phyloP scores from a whole-genome alignment of 495 filamentous ascomycete genomes.

The Lichenothelia convexa region DNA sequence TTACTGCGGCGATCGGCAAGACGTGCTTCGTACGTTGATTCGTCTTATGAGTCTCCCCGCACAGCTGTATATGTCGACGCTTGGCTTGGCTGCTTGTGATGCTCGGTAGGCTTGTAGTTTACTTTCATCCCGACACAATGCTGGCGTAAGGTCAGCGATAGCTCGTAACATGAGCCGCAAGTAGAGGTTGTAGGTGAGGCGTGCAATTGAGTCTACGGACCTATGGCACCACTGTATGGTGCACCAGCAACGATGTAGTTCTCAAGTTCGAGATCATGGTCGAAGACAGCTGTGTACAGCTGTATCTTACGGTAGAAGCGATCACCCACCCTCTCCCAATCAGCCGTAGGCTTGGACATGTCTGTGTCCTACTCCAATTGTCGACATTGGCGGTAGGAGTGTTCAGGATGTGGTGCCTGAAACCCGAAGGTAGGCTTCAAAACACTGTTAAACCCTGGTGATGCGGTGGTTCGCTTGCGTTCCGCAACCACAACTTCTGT shows the following conservation, averaged over 20 bases:
- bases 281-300: conserved; percentile 81
- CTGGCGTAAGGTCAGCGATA: conserved; percentile 26
- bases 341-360: conserved; percentile 55
- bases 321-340: conserved; percentile 84
- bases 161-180: too few relatives aligned
- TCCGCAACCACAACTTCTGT: too few relatives aligned
- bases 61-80: conserved; percentile 87
- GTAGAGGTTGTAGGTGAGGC: neutral
- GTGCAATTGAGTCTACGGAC: conserved; percentile 31
- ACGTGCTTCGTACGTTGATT: conserved; percentile 34
- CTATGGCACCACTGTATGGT: conserved; percentile 85
- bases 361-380: too few relatives aligned
- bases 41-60: conserved; percentile 66
- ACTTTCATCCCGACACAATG: conserved; percentile 72
- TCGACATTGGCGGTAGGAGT: too few relatives aligned
- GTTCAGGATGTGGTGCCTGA: too few relatives aligned
- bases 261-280: conserved; percentile 80
- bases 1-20: neutral
- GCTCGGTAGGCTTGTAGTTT: conserved; percentile 65
- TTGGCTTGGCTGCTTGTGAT: conserved; percentile 51
- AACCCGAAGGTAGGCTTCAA: too few relatives aligned
- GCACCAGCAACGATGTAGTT: conserved; percentile 86
- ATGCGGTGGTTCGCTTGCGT: too few relatives aligned
- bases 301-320: conserved; percentile 86
- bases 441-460: too few relatives aligned